Conservation (phyloP, 2,329 filamentous ascomycete genomes). For the Colletotrichum chlorophyti region DNA sequence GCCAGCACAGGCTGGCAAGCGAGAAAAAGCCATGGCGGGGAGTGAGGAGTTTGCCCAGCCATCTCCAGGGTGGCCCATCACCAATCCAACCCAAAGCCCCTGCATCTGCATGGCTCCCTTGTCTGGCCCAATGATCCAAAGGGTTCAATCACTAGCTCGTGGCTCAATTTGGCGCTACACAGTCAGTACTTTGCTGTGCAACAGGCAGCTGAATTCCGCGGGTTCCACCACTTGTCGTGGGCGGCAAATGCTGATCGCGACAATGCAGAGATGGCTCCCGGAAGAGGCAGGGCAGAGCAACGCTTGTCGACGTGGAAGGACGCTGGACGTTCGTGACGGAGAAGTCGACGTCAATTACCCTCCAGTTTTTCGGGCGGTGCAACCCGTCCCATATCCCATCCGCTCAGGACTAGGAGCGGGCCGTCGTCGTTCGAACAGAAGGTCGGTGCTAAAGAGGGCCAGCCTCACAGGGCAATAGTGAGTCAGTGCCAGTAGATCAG, state of each 20-base stretch:
- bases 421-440: neutral
- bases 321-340: neutral
- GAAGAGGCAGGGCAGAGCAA: neutral
- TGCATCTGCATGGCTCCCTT: constrained; percentile 19
- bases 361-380: neutral
- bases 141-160: constrained; percentile 14
- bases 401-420: constrained; percentile 3
- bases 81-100: neutral
- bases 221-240: neutral
- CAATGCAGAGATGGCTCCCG: constrained; percentile 14
- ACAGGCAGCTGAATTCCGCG: constrained; percentile 11
- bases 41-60: constrained; percentile 16
- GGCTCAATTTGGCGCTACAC: neutral
- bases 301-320: constrained; percentile 13
- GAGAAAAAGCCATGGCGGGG: too few species aligned
- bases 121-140: constrained; percentile 23
- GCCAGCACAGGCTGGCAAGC: too few species aligned
- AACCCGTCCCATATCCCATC: neutral
- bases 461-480: too few species aligned
- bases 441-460: neutral
- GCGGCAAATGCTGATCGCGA: neutral
- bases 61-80: neutral
- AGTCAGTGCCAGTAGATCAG: too few species aligned
- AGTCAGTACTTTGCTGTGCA: constrained; percentile 12
- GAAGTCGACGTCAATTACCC: neutral